Evolutionary conservation across 805 yeast species (phyloP), one percentile per base, ranked within the genome.

Genomic region (Spathaspora arborariae): DNA sequence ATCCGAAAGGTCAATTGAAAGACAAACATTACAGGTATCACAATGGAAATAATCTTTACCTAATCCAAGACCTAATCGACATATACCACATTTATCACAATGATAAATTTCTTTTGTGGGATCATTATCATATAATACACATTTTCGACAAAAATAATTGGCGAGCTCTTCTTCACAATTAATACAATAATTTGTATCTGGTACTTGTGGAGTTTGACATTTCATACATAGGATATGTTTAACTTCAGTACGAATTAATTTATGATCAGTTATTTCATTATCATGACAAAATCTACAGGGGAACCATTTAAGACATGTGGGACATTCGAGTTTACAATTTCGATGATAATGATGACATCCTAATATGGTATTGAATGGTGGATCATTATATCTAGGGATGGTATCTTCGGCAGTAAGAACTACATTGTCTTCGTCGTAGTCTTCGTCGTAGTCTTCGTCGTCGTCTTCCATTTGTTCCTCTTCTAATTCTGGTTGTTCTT

Each of bases 21-120:
- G 76, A 63, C 98, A 91, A 5, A 90, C 91, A 56, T 88, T 87
- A 66, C 98, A 91, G 18, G 82, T 83, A 55, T 85, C 80, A 67
- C 98, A 91, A 62, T 91, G 98, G 70, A 88, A 89, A 56, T 85
- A 90, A 64, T 91, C 97, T 53, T 85, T 84, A 15, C 88, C 94
- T 19, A 89, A 65, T 0, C 97, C 97, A 20, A 85, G 72, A 1
- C 98, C 98, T 8, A 92, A 71, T 11, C 97, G 77, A 62, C 98
- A 91, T 45, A 92, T 89, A 0, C 96, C 96, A 69, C 98, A 91
- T 55, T 84, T 86, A 55, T 83, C 88, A 63, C 98, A 91, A 62
- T 91, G 98, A 59, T 90, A 91, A 20, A 91, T 90, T 51, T 85
- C 85, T 58, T 88, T 89, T 38, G 75, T 68, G 7, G 80, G 71